A percentile compares a stretch with the other conserved stretches of the same genome.
Conservation (phyloP, 2,329 filamentous ascomycete species). For the Beauveria rudraprayagi region DNA sequence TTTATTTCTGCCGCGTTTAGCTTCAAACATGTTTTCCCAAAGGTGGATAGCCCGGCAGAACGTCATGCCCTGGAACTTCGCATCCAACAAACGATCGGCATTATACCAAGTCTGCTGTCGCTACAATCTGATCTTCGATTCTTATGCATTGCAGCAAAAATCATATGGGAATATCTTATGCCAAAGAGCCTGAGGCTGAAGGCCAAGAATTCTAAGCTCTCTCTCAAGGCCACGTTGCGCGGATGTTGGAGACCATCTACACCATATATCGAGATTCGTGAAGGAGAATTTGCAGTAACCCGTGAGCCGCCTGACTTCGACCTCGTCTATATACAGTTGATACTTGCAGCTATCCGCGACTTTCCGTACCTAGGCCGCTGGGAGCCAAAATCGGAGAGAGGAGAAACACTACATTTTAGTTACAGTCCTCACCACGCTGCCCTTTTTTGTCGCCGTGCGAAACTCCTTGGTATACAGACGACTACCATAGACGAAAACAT, state of each 20-base stretch:
- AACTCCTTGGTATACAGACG: constrained; percentile 12
- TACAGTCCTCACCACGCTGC: constrained; percentile 2
- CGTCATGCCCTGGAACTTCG: neutral
- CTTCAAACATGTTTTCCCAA: neutral
- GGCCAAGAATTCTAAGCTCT: neutral
- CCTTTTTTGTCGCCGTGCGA: constrained; percentile 10
- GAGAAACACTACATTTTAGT: neutral
- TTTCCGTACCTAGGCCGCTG: constrained; percentile 12
- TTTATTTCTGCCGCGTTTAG: neutral
- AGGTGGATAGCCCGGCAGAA: neutral
- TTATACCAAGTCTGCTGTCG: neutral
- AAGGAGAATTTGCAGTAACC: constrained; percentile 12
- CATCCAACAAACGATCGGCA: neutral
- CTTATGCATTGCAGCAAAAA: constrained; percentile 1
- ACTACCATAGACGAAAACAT: neutral
- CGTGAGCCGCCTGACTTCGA: constrained; percentile 13
- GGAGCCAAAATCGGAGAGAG: constrained; percentile 4
- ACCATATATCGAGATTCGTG: constrained; percentile 13
- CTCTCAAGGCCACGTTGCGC: neutral
- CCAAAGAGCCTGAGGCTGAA: constrained; percentile 2
- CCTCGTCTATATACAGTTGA: constrained; percentile 11
- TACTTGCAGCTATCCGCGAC: constrained; percentile 13
- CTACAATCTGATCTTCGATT: constrained; percentile 1
- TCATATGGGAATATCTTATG: neutral
- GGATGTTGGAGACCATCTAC: constrained; percentile 3